Evolutionary conservation across 192 early-diverging fungal species (phyloP), one percentile per base, ranked within the genome.

Genomic region (Radiomyces spectabilis): DNA sequence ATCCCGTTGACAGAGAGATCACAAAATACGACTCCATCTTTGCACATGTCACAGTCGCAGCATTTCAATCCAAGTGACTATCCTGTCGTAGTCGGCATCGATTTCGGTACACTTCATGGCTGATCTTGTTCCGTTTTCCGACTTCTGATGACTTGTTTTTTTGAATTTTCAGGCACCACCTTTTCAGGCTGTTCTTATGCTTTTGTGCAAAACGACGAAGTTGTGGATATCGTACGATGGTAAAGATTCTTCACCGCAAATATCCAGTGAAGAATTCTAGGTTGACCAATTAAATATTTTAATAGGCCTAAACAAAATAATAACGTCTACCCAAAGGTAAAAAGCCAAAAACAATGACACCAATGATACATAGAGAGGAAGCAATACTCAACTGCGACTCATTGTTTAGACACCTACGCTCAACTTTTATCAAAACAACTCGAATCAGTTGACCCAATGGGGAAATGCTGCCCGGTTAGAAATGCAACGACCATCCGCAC

Each of bases 161-260:
- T 61, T 22, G 24, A 15, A 25, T 27, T 29, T 48, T 31, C 27
- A 66, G 75, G 75, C 57, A 77, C 75, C 27, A 77, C 75, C 1
- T 77, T 63, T 41, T 71, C 71, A 30, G 75, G 75, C 5, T 70
- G 69, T 51, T 69, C 75, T 2, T 73, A 73, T 61, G 65, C 75
- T 4, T 71, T 73, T 68, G 62, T 61, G 22, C 63, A 72, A 16
- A 71, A 73, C 30, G 72, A 73, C 27, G 71, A 77, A 59, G 69
- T 73, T 10, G 44, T 65, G 8, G 68, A 77, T 50, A 69, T 66
- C 51, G 60, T 66, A 4, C 55, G 62, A 19, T 73, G 71, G 65
- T 68, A 63, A 25, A 37, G 41, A n/a, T n/a, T n/a, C n/a, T n/a
- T n/a, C n/a, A n/a, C n/a, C n/a, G n/a, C n/a, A n/a, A n/a, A n/a